Evolutionary conservation across 2,329 filamentous ascomycete species (phyloP), one percentile per base, ranked within the genome.

Genomic region (Phialophora expanda): DNA sequence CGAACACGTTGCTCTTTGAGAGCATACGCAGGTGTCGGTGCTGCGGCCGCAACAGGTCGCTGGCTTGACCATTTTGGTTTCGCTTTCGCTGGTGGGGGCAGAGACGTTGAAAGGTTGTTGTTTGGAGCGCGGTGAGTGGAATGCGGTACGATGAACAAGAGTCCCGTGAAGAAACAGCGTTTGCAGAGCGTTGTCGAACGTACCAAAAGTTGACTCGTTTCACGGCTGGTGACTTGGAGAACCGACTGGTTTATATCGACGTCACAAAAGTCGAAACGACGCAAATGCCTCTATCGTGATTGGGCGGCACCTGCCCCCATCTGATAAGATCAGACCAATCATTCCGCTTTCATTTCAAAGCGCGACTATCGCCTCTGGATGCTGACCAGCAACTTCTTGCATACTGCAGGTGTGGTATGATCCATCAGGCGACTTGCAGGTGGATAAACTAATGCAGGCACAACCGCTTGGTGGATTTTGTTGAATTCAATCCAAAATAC

Each of bases 1-100:
- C 17, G 92, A 96, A 87, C 93, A 97, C 67, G 79, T 87, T 68
- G 86, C 85, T 73, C 87, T 84, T 61, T 82, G 79, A 46, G 84
- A 84, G 73, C 85, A 87, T 71, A 84, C 83, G 73, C 86, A 89
- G 74, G 38, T n/a, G 17, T 81, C 78, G 70, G 81, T 80, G 73
- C 83, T 81, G 72, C 83, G 84, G 77, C 84, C 84, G 78, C 86
- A 89, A 85, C 86, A 89, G 73, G 83, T 85, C 54, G 76, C 74
- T 63, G 83, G 84, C 72, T 82, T 76, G 64, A 81, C 76, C 79
- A 81, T 81, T 70, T 76, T 79, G 62, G 38, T 55, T 30, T 30
- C 14, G 20, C 14, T 55, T 30, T 30, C 14, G 20, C 14, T 12
- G 5, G 32, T 24, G 62, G 38, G 54, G 50, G 67, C 44, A 34